A percentile compares a stretch with the other conserved stretches of the same genome.
Evolutionary conservation across 1,284 basidiomycete genomes (phyloP).

Genomic region (Inonotus hispidus): DNA sequence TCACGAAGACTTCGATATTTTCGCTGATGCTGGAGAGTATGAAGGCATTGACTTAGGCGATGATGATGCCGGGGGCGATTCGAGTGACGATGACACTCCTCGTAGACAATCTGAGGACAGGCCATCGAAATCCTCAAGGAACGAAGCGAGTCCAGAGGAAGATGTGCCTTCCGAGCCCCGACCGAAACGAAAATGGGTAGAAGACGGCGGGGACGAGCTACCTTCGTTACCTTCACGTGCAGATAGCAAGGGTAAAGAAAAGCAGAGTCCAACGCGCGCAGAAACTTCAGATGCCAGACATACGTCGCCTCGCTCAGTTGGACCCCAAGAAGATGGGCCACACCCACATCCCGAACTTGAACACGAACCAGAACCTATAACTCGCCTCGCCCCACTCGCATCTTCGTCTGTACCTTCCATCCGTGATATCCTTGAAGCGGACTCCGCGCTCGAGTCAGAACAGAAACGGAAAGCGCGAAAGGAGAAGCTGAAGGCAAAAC

Average conservation of each 20-base stretch:
- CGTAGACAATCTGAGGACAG: slow-evolving; percentile 13
- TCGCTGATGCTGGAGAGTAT: slow-evolving; percentile 83
- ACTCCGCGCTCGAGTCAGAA: slow-evolving; percentile 55
- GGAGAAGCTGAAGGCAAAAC: slow-evolving; percentile 55
- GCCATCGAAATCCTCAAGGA: background rate
- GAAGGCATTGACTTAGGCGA: slow-evolving; percentile 60
- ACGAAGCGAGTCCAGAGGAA: background rate
- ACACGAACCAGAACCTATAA: slow-evolving; percentile 36
- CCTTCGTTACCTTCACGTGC: slow-evolving; percentile 15
- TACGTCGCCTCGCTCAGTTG: background rate
- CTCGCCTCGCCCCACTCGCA: slow-evolving; percentile 61
- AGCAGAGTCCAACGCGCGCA: background rate
- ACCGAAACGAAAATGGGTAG: slow-evolving; percentile 23
- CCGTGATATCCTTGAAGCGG: slow-evolving; percentile 72
- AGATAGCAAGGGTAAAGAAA: slow-evolving; percentile 13
- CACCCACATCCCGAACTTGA: slow-evolving; percentile 22
- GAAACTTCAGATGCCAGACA: too few species aligned
- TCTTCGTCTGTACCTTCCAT: slow-evolving; percentile 78
- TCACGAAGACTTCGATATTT: slow-evolving; percentile 45
- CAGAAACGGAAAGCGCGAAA: slow-evolving; percentile 67
- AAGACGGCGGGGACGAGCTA: slow-evolving; percentile 18
- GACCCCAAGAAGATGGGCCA: slow-evolving; percentile 19
- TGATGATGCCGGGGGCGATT: slow-evolving; percentile 41
- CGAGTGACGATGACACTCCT: slow-evolving; percentile 3
- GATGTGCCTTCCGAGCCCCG: slow-evolving; percentile 4